Evolutionary conservation across 495 filamentous ascomycete genomes (phyloP), one percentile per base, ranked within the genome.

Genomic region (Mytilinidion resinicola): DNA sequence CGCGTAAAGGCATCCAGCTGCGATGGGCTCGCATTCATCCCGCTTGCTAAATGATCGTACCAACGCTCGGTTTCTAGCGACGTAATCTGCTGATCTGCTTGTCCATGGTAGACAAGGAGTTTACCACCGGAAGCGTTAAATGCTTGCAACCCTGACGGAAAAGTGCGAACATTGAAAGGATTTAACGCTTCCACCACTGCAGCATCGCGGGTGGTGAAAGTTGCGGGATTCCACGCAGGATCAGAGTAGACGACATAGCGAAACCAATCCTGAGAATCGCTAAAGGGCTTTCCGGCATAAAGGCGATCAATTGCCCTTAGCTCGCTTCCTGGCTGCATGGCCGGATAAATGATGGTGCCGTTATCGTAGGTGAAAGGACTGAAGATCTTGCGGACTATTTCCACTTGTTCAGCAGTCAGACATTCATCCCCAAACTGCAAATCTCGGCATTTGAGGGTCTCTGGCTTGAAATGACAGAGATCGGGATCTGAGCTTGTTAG

Each of bases 1-100:
- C 82, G 75, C 39, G 80, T 78, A 61, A 82, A 84, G 1, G 75
- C 74, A 55, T 85, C 80, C 12, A 82, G 62, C 0, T 75, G 55
- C 4, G 76, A 73, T 0, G 64, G 49, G n/a, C n/a, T n/a, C n/a
- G 73, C 46, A 4, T 67, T 59, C 74, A 79, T 78, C 9, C 75
- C 70, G n/a, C 71, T 61, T 0, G 72, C 64, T 0, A 82, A 74
- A 30, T 70, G 68, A 6, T 61, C 57, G 56, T 71, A 71, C 43
- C 61, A 69, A 17, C 62, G 44, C 9, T 54, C 49, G 4, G 52
- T 58, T 41, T 65, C 64, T 9, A 34, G 34, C 1, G 51, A 51
- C 2, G 59, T 59, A 56, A 71, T 69, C 21, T 65, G 49, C 2
- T 41, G 34, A 48, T 71, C 69, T 14, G 51, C 43, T 10, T 56